Evolutionary conservation across 2,329 filamentous ascomycete genomes (phyloP), one percentile per base, ranked within the genome.

Genomic region (Trichoderma koningii): DNA sequence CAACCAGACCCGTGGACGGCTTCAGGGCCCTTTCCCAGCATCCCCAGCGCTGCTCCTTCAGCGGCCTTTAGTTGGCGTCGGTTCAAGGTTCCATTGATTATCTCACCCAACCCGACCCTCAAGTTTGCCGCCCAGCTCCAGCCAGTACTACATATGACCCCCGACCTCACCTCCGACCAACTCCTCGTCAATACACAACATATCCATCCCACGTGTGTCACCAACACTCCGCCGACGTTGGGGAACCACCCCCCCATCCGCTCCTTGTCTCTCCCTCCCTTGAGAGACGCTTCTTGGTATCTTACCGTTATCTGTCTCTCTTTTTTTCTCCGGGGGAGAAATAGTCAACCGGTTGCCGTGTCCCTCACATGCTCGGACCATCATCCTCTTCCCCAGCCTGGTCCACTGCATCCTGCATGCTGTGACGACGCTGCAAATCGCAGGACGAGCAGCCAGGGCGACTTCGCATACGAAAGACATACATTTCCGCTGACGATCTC

Each of bases 261-360:
- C 45, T 60, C 34, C 21, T 30, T 60, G 56, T 60, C 56, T 60
- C 45, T 50, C 45, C 45, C 56, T 60, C 56, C 56, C 56, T 60
- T 42, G 56, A 15, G 15, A 51, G 28, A 23, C 21, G 21, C n/a
- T 23, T 60, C 19, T 9, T 41, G n/a, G n/a, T 60, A 26, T 9
- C 10, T 41, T n/a, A n/a, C 19, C 21, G 30, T 42, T 15, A 50
- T 38, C 7, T 38, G 10, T 38, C n/a, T 23, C 48, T 41, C 30
- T 51, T 21, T 42, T 42, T n/a, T 60, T 28, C 26, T 7, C 30
- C 30, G 34, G 34, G 10, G 34, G 34, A 38, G 10, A 4, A 38
- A 14, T 14, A 12, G 4, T 12, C 21, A 38, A 38, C 34, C 10
- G 34, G 34, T 14, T 38, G 34, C 7, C 28, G 17, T 17, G 17